Evolutionary conservation across 1,284 basidiomycete species (phyloP), one percentile per base, ranked within the genome.

Genomic region (Cystobasidium sp.): DNA sequence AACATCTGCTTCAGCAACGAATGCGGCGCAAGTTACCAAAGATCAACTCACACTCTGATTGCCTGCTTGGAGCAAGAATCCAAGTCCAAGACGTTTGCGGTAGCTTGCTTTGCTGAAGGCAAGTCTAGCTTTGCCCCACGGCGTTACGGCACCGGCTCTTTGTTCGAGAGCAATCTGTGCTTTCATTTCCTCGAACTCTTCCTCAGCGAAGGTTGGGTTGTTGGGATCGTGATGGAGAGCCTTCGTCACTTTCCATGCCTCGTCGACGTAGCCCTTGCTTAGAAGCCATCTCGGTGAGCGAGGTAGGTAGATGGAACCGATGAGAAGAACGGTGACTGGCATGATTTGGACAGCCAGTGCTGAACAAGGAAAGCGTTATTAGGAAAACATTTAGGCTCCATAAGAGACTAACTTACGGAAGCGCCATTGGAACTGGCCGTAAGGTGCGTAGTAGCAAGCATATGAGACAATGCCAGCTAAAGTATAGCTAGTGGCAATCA

Each of bases 151-250:
- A 1, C 59, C 59, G 3, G 18, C 31, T 22, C 22, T 18, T 31
- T 46, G 37, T 31, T 62, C 59, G 3, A 62, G 59, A 18, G 37
- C 59, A 46, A 62, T 62, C 31, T 62, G 59, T 31, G 59, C 37
- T 43, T 62, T 62, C 59, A 62, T 62, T 41, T 62, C 59, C 39
- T 62, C 59, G 59, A 62, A 62, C 22, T 62, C 59, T n/a, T 43
- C 39, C 22, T 41, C 59, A 14, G 59, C 59, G 31, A 62, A 46
- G 22, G 37, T 22, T n/a, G 59, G 59, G 44, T 46, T 62, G 59
- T 43, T 46, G 12, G 59, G 59, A 31, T 62, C 59, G 8, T 46
- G 37, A 46, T 43, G 44, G 9, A 62, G 59, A 3, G 16, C 39
- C 44, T 62, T 62, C 4, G 59, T 62, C 10, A 62, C 59, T 62